Percentiles rank a stretch among this genome's conserved stretches.
These are phyloP conservation scores for Cordia subcordata DNA, from an alignment of 257 asterid genomes.

Conservation along the genomic window DNA sequence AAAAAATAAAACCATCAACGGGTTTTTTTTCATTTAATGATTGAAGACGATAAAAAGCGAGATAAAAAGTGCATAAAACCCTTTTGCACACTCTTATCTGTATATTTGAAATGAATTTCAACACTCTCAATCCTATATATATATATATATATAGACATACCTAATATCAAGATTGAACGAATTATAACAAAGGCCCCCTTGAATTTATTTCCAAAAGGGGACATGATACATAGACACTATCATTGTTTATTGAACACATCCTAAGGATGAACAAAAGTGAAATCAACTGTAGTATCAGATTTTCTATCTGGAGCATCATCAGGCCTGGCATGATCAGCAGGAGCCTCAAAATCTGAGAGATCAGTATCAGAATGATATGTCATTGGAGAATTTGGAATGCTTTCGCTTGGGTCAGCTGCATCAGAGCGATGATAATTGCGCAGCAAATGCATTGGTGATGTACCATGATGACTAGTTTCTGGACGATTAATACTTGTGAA, in stretches of 20 bases:
- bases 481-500: too few species aligned
- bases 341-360: slow-evolving; percentile 33
- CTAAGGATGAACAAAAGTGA: slow-evolving; percentile 27
- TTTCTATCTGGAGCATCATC: slow-evolving; percentile 5
- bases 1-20: too few species aligned
- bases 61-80: too few species aligned
- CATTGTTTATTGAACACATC: background rate
- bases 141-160: too few species aligned
- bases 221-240: background rate
- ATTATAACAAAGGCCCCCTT: too few species aligned
- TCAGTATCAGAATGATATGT: slow-evolving; percentile 37
- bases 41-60: too few species aligned
- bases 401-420: slow-evolving; percentile 19
- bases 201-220: too few species aligned
- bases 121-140: too few species aligned
- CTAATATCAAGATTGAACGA: too few species aligned
- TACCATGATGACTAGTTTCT: slow-evolving; percentile 15
- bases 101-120: too few species aligned
- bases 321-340: slow-evolving; percentile 2
- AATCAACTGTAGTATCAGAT: slow-evolving; percentile 17
- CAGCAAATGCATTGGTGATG: slow-evolving; percentile 53
- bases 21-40: too few species aligned
- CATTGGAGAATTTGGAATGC: slow-evolving; percentile 26
- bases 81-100: too few species aligned
- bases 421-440: slow-evolving; percentile 31